Evolutionary conservation across 139 green algal genomes (phyloP), one percentile per base, ranked within the genome.

Genomic region (Chlamydomonas sp.): DNA sequence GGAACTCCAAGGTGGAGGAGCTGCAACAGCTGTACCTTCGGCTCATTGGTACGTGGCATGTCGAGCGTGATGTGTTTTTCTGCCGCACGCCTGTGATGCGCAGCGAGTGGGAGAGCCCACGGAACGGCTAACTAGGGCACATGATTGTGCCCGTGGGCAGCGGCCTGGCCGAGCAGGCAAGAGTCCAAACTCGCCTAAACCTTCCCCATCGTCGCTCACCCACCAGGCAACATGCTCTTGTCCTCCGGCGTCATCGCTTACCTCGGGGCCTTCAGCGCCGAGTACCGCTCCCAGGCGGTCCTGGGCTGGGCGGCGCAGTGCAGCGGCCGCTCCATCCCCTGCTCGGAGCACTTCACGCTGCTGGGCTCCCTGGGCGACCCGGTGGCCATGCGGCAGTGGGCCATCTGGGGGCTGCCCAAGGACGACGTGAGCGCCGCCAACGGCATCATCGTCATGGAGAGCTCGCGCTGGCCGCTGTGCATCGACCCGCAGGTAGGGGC

Each of bases 361-460:
- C 58, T 80, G 12, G 75, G 31, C 1, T 89, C 94, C 71, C 91
- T 98, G 76, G 92, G 93, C 2, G 93, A 97, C 58, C 93, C 95
- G 14, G 96, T 98, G 71, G 88, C 90, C 4, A 92, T 97, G 63
- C 90, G 94, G 1, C 89, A 95, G 20, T 98, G 96, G 96, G 94
- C 90, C 71, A 96, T 97, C 63, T 92, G 93, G 87, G 96, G 96
- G 59, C 86, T 98, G 77, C 96, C 95, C 2, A 95, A 96, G 60
- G 96, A 98, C 87, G 89, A 92, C 63, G 94, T 97, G 64, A 96
- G 90, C 68, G 95, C 94, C 49, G 95, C 96, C 73, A 98, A 98
- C 73, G 96, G 89, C 31, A 96, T 98, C 80, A 85, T 92, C 66
- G 73, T 92, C 18, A 63, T 4, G 31, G 77, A 92, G 57, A 87